Conservation (phyloP, 2,329 filamentous ascomycete genomes). For the Paecilomyces dactylethromorphus region DNA sequence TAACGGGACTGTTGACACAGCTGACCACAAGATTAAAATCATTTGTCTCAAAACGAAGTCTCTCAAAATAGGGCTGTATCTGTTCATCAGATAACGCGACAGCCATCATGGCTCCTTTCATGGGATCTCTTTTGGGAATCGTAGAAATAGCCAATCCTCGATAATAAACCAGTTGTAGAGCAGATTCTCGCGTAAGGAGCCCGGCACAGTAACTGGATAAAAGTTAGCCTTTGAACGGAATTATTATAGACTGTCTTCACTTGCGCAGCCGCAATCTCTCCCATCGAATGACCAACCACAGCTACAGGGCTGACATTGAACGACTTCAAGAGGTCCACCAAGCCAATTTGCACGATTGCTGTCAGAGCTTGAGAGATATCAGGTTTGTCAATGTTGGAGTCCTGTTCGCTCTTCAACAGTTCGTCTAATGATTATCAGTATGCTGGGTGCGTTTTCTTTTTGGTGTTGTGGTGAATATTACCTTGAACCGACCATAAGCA, state of each 20-base stretch:
- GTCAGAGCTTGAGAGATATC: too few species aligned
- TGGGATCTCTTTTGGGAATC: constrained; percentile 11
- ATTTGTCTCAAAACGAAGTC: constrained; percentile 3
- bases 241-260: not conserved
- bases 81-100: constrained; percentile 13
- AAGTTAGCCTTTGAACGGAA: too few species aligned
- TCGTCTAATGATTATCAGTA: too few species aligned
- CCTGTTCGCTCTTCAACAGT: too few species aligned
- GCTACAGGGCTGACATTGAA: constrained; percentile 7
- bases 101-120: constrained; percentile 23
- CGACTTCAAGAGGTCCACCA: constrained; percentile 7
- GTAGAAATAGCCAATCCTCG: constrained; percentile 7
- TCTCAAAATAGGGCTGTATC: too few species aligned
- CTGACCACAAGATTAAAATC: constrained; percentile 11
- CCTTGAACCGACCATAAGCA: too few species aligned
- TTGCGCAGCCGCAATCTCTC: constrained; percentile 14
- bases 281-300: constrained; percentile 12
- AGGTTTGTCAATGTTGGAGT: too few species aligned
- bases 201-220: constrained; percentile 3
- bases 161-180: constrained; percentile 12
- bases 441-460: too few species aligned
- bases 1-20: constrained; percentile 32
- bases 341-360: constrained; percentile 9
- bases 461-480: too few species aligned
- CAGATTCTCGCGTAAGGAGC: constrained; percentile 12